A percentile compares a stretch with the other conserved stretches of the same genome.
phyloP scores from a whole-genome alignment of 2,329 filamentous ascomycete genomes.

The Calonectria multiphialidica region DNA sequence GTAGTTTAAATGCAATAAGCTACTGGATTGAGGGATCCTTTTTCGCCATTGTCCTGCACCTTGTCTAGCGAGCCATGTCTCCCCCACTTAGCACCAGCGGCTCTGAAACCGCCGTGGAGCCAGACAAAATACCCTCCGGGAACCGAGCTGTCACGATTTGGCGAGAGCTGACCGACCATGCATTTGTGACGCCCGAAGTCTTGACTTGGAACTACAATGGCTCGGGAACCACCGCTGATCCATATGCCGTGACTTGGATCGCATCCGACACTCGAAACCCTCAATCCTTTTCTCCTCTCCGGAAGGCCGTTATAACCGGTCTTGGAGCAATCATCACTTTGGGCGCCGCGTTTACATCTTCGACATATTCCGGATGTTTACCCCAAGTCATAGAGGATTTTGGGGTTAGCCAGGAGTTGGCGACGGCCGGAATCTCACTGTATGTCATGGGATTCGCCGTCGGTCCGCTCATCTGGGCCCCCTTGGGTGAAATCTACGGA shows the following conservation, averaged over 20 bases:
- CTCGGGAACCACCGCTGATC: background rate
- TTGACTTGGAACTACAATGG: constrained; percentile 5
- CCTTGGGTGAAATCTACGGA: constrained; percentile 79
- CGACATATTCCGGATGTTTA: constrained; percentile 7
- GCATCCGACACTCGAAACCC: constrained; percentile 5
- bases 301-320: constrained; percentile 5
- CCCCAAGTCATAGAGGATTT: constrained; percentile 1
- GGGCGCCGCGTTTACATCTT: constrained; percentile 7
- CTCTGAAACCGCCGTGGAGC: constrained; percentile 9
- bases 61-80: background rate
- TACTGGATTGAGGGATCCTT: background rate
- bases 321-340: constrained; percentile 19
- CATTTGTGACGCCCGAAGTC: constrained; percentile 2
- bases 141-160: background rate
- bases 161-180: constrained; percentile 9
- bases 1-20: constrained; percentile 8
- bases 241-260: constrained; percentile 8
- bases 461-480: constrained; percentile 80
- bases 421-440: constrained; percentile 25
- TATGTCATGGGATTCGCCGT: constrained; percentile 61
- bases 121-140: constrained; percentile 1
- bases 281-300: background rate
- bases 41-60: background rate
- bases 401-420: background rate
- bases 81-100: background rate